These are phyloP conservation scores for Annulohypoxylon nitens DNA, from an alignment of 495 filamentous ascomycete genomes.

Conservation along the genomic window DNA sequence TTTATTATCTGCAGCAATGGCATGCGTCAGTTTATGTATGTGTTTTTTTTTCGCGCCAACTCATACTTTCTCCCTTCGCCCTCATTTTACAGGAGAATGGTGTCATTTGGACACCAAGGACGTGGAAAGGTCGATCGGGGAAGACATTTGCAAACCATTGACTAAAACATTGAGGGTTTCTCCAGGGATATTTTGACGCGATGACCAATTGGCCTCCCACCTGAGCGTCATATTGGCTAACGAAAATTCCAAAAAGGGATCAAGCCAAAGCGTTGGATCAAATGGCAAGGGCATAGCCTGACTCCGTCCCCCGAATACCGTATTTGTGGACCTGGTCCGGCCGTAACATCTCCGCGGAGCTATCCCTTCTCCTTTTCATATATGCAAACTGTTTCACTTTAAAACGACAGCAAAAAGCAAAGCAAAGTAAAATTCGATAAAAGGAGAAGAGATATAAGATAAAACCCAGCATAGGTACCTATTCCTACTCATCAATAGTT, in stretches of 20 bases:
- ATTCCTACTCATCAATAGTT: too few relatives aligned
- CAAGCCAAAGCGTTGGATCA: constrained; percentile 26
- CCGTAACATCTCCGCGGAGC: constrained; percentile 43
- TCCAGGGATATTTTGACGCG: constrained; percentile 30
- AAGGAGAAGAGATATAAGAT: background rate
- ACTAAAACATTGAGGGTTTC: constrained; percentile 31
- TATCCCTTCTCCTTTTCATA: constrained; percentile 19
- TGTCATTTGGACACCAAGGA: constrained; percentile 24
- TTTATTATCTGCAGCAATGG: background rate
- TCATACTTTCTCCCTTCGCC: constrained; percentile 31
- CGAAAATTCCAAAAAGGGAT: constrained; percentile 41
- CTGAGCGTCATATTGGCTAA: constrained; percentile 46
- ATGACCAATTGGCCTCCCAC: constrained; percentile 38
- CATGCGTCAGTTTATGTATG: background rate
- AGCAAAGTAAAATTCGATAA: background rate
- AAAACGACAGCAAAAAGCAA: background rate
- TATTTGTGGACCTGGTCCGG: constrained; percentile 35
- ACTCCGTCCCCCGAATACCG: constrained; percentile 42
- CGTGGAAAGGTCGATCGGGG: constrained; percentile 12
- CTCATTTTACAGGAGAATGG: constrained; percentile 32
- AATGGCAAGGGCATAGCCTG: constrained; percentile 19
- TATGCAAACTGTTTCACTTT: constrained; percentile 6
- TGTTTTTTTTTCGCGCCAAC: constrained; percentile 2
- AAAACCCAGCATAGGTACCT: too few relatives aligned
- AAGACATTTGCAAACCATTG: constrained; percentile 29